These are phyloP conservation scores for Stagonosporopsis vannaccii DNA, from an alignment of 2,329 filamentous ascomycete genomes.

Conservation along the genomic window DNA sequence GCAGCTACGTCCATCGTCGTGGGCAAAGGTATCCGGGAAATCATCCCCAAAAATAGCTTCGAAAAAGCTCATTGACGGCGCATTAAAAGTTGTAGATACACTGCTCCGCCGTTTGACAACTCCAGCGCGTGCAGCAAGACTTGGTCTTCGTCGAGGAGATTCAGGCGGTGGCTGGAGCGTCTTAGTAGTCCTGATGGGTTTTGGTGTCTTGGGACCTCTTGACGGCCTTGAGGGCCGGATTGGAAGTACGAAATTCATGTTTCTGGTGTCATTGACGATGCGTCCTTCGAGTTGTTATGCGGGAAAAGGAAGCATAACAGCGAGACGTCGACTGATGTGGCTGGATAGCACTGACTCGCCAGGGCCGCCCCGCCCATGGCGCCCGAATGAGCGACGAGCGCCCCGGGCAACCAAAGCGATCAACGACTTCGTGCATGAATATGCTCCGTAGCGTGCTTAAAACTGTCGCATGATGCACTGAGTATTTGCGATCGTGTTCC, in stretches of 20 bases:
- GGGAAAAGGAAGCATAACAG: constrained; percentile 7
- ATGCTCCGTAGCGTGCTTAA: background rate
- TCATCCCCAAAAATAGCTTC: constrained; percentile 36
- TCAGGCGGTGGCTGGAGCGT: constrained; percentile 22
- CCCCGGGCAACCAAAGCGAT: constrained; percentile 6
- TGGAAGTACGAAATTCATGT: constrained; percentile 18
- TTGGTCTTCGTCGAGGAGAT: constrained; percentile 31
- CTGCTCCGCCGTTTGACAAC: constrained; percentile 32
- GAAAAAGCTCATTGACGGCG: constrained; percentile 35
- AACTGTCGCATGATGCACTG: background rate
- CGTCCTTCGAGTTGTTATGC: background rate
- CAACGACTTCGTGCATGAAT: background rate
- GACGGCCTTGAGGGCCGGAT: constrained; percentile 11
- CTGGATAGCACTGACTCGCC: constrained; percentile 18
- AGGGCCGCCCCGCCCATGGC: constrained; percentile 9
- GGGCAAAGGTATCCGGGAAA: constrained; percentile 32
- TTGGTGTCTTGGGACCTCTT: background rate
- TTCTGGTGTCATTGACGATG: background rate
- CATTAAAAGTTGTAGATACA: constrained; percentile 24
- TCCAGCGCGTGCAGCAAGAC: constrained; percentile 31
- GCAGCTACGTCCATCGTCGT: constrained; percentile 6
- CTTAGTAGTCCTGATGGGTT: background rate
- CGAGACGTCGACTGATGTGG: constrained; percentile 16
- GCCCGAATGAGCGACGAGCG: background rate
- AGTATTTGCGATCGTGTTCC: background rate